Evolutionary conservation across 345 rosid species (phyloP), one percentile per base, ranked within the genome.

Genomic region (Eucalyptus regnans): DNA sequence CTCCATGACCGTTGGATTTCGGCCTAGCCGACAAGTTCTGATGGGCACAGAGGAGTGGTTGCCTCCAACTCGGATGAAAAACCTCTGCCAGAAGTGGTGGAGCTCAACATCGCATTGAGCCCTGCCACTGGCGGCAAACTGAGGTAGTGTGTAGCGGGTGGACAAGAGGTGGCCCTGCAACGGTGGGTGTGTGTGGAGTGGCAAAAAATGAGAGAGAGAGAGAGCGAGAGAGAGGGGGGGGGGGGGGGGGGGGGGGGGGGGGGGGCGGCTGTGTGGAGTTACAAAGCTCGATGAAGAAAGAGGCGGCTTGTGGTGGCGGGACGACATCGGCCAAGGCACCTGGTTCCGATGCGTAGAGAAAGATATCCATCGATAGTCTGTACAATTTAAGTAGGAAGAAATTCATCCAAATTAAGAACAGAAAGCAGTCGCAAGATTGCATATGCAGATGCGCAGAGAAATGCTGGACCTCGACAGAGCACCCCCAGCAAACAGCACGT

Each of bases 191-290:
- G 33, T 33, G 33, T 33, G 33, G 33, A 33, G 37, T 33, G 37
- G 37, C 37, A 2, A 33, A 33, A 33, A 33, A 33, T 33, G 37
- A 33, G 37, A 33, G 33, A 33, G 33, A 33, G 33, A 33, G 33
- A 33, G 33, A 2, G 33, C 2, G 12, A 50, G 12, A 50, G 6
- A 4, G 50, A 4, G 5, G 1, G 16, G 2, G 16, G 16, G 5
- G 4, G 12, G 49, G 1, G 12, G 11, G 48, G 51, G 33, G 33
- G 33, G 33, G 33, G 33, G 33, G 33, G 33, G 2, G 2, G 33
- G 33, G 33, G 33, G 33, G 33, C 3, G n/a, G n/a, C n/a, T 33
- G 33, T 33, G 33, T 33, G 33, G 51, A 50, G 51, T 50, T 50
- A 13, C 16, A 16, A 13, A 50, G 51, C 16, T 6, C 51, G 0